Evolutionary conservation across 2,329 filamentous ascomycete genomes (phyloP).

Genomic region (Huntiella abstrusa): DNA sequence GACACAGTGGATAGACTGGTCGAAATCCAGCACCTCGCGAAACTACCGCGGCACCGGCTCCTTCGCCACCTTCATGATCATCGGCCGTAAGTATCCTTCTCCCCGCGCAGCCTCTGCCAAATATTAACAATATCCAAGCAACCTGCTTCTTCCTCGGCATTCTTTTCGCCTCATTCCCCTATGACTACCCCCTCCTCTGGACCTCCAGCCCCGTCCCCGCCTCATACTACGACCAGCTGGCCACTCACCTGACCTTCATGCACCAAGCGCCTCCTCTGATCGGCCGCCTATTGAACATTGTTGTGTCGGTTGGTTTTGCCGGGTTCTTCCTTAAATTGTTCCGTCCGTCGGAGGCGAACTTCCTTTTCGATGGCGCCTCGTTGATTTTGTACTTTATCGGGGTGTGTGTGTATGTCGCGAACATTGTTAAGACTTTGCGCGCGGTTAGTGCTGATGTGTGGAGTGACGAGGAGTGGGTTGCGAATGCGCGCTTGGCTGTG

Average conservation of each 20-base stretch:
- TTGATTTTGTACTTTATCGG: constrained; percentile 71
- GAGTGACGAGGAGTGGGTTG: constrained; percentile 22
- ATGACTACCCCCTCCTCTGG: constrained; percentile 83
- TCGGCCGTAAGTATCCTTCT: constrained; percentile 53
- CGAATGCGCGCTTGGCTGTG: constrained; percentile 22
- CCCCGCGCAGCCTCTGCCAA: constrained; percentile 1
- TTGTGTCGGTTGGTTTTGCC: constrained; percentile 67
- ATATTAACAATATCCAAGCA: constrained; percentile 26
- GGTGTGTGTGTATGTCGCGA: constrained; percentile 81
- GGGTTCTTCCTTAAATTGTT: constrained; percentile 92
- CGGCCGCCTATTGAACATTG: constrained; percentile 81
- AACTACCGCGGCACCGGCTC: constrained; percentile 44
- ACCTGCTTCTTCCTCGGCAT: constrained; percentile 97
- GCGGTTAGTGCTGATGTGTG: constrained; percentile 59
- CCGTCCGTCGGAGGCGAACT: constrained; percentile 80
- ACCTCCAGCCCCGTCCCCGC: constrained; percentile 44
- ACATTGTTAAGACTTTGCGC: constrained; percentile 87
- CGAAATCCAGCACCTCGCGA: constrained; percentile 37
- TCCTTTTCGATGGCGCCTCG: constrained; percentile 78
- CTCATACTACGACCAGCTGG: constrained; percentile 65
- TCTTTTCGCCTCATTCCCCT: constrained; percentile 89
- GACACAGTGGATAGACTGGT: constrained; percentile 29
- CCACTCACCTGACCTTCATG: constrained; percentile 77
- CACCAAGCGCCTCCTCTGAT: constrained; percentile 85
- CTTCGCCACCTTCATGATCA: constrained; percentile 93